A percentile compares a stretch with the other conserved stretches of the same genome.
Conservation (phyloP, 306 rosid genomes). For the Vigna radiata region DNA sequence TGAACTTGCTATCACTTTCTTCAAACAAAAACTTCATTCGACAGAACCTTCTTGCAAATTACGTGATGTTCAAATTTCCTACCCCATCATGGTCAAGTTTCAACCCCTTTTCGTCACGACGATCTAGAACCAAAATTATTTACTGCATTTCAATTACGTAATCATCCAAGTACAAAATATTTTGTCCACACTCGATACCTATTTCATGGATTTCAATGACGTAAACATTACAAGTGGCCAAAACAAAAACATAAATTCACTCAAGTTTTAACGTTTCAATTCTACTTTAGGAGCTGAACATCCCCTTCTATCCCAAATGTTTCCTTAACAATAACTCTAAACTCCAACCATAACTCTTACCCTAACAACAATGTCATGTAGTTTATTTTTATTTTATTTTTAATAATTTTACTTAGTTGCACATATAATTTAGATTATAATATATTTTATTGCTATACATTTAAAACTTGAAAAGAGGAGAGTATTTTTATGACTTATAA, state of each 20-base stretch:
- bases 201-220: constrained; percentile 14
- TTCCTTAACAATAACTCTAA: too few species aligned
- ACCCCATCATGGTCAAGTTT: not conserved
- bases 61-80: not conserved
- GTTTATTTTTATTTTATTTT: too few species aligned
- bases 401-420: not conserved
- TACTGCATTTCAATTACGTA: constrained; percentile 17
- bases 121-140: constrained; percentile 31
- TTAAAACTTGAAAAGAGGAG: not conserved
- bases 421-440: not conserved
- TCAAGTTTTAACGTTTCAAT: not conserved
- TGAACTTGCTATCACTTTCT: constrained; percentile 3
- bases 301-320: too few species aligned
- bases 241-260: constrained; percentile 7
- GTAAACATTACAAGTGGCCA: constrained; percentile 13
- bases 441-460: not conserved
- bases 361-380: not conserved
- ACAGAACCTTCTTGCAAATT: not conserved
- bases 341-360: too few species aligned
- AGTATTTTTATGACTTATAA: not conserved
- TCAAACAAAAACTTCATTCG: not conserved
- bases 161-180: not conserved
- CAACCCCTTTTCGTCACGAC: constrained; percentile 12
- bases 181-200: not conserved
- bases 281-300: too few species aligned